Conservation (phyloP, 805 yeast species). For the Martiniozyma abietophila region DNA sequence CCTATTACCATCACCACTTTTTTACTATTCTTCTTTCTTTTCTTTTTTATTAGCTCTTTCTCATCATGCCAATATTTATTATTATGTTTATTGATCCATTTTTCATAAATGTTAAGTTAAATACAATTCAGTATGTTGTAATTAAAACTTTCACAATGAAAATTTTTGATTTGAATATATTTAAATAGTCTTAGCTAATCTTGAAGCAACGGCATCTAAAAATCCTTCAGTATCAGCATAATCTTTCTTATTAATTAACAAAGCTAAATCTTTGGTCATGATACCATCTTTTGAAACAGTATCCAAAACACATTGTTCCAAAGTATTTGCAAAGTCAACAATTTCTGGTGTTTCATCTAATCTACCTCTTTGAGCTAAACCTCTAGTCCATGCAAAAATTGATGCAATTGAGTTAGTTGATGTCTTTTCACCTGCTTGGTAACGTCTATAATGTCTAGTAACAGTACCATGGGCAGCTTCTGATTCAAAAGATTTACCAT, state of each 20-base stretch:
- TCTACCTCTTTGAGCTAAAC: slow-evolving; percentile 72
- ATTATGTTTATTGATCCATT: too few species aligned
- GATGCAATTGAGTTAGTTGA: slow-evolving; percentile 82
- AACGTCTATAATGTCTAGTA: slow-evolving; percentile 77
- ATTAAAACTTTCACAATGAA: too few species aligned
- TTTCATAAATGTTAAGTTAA: too few species aligned
- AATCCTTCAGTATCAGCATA: slow-evolving; percentile 72
- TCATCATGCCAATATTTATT: too few species aligned
- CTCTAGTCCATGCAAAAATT: slow-evolving; percentile 83
- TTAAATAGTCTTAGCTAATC: slow-evolving; percentile 23
- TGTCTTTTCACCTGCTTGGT: slow-evolving; percentile 74
- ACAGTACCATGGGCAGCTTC: slow-evolving; percentile 89
- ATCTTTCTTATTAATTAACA: slow-evolving; percentile 48
- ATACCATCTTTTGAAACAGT: slow-evolving; percentile 67
- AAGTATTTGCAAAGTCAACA: slow-evolving; percentile 50
- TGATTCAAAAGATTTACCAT: slow-evolving; percentile 76
- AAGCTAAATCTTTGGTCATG: slow-evolving; percentile 78
- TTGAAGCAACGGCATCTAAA: slow-evolving; percentile 62
- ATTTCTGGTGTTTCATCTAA: slow-evolving; percentile 66
- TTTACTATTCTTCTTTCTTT: too few species aligned
- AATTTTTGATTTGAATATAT: too few species aligned
- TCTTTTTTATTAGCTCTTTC: too few species aligned
- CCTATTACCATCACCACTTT: too few species aligned
- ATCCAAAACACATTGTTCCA: slow-evolving; percentile 61
- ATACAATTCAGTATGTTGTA: too few species aligned